Conservation (phyloP, 2,329 filamentous ascomycete species). For the Neospermospora avenae region DNA sequence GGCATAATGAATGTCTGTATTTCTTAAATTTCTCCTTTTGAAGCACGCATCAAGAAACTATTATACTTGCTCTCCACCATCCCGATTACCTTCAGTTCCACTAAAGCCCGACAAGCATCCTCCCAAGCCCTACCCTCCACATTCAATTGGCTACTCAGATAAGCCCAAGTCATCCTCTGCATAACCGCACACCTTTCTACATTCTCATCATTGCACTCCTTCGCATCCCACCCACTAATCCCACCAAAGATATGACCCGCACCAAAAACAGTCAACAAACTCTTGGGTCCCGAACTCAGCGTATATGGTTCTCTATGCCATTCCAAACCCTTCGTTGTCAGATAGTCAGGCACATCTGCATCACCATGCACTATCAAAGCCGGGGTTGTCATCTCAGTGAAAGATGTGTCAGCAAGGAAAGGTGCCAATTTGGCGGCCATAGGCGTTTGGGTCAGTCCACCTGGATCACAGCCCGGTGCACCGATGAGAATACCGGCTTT, state of each 20-base stretch:
- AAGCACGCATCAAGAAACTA: no score
- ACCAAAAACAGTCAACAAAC: constrained; percentile 36
- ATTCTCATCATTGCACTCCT: constrained; percentile 38
- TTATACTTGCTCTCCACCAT: neutral
- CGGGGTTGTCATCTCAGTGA: constrained; percentile 37
- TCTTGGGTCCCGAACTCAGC: constrained; percentile 36
- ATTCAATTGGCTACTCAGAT: neutral
- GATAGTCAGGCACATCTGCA: constrained; percentile 33
- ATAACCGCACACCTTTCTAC: constrained; percentile 34
- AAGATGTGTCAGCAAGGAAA: constrained; percentile 35
- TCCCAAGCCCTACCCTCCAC: neutral
- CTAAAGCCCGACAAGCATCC: neutral
- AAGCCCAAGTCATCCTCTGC: neutral
- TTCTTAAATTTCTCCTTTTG: no score
- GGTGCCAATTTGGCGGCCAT: constrained; percentile 29
- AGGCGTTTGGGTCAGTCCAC: constrained; percentile 33
- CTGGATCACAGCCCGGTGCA: constrained; percentile 32
- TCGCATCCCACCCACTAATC: constrained; percentile 39
- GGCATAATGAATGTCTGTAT: no score
- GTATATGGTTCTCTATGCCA: constrained; percentile 41
- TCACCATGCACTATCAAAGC: constrained; percentile 41
- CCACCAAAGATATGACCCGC: constrained; percentile 40
- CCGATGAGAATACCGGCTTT: constrained; percentile 39
- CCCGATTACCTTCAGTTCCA: neutral
- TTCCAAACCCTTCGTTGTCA: constrained; percentile 38